Evolutionary conservation across 345 rosid genomes (phyloP).

Genomic region (Chamaenerion angustifolium): DNA sequence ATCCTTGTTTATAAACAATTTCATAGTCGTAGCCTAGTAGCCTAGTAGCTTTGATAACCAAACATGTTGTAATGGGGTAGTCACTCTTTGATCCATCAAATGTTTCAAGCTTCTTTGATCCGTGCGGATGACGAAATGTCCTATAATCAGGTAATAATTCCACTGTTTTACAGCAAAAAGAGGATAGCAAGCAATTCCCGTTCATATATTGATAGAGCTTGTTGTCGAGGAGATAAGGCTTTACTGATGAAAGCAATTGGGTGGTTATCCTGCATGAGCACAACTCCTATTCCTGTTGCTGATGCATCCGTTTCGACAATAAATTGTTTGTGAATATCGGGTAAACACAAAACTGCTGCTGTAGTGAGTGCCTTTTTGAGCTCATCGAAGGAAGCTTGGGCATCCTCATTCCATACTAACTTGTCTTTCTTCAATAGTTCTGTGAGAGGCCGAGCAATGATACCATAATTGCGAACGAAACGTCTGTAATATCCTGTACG

Average conservation of each 20-base stretch:
- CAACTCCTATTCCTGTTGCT: background rate
- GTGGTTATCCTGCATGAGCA: background rate
- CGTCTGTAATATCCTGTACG: background rate
- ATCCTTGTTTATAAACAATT: background rate
- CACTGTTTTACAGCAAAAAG: background rate
- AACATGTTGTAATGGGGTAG: background rate
- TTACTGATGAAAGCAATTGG: background rate
- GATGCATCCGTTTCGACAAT: background rate
- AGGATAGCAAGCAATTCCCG: background rate
- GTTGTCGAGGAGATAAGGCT: background rate
- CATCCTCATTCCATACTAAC: background rate
- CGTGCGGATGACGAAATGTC: background rate
- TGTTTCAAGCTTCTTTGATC: background rate
- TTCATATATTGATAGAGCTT: background rate
- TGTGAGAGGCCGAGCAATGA: background rate
- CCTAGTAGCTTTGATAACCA: background rate
- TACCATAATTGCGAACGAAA: background rate
- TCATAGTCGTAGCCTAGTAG: background rate
- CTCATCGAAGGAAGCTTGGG: background rate
- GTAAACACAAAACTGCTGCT: background rate
- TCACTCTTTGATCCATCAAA: background rate
- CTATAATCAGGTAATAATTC: background rate
- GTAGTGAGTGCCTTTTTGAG: no score
- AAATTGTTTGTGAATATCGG: background rate
- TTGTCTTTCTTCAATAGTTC: background rate